These are phyloP conservation scores for Fusarium compactum DNA, from an alignment of 2,329 filamentous ascomycete species.

Conservation along the genomic window DNA sequence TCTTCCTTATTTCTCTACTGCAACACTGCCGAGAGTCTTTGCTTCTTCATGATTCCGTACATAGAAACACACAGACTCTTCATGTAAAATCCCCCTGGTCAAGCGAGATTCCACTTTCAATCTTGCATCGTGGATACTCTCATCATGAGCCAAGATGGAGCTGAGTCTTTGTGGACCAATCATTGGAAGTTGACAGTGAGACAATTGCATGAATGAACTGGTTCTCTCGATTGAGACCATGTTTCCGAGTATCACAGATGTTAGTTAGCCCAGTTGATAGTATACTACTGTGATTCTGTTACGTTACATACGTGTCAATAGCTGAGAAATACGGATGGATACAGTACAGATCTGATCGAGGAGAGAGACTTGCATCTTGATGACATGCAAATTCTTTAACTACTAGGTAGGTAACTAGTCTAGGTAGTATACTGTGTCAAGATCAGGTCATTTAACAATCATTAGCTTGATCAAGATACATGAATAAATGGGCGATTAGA, in stretches of 20 bases:
- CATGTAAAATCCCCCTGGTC: constrained; percentile 3
- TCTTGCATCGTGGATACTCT: constrained; percentile 33
- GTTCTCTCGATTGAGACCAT: not conserved
- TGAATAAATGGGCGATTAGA: not conserved
- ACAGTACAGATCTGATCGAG: not conserved
- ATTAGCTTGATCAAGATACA: not conserved
- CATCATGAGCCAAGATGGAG: constrained; percentile 4
- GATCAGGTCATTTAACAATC: constrained; percentile 4
- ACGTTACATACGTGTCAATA: not conserved
- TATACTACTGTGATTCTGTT: not conserved
- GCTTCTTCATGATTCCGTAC: not conserved
- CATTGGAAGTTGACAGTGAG: not conserved
- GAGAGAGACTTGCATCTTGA: not conserved
- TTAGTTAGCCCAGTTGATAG: not conserved
- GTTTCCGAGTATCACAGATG: not conserved
- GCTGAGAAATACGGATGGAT: not conserved
- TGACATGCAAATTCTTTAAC: not conserved
- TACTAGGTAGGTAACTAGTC: not conserved
- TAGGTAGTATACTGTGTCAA: not conserved
- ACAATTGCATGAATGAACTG: not conserved
- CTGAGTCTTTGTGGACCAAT: constrained; percentile 1
- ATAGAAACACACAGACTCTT: not conserved
- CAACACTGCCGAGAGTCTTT: constrained; percentile 1
- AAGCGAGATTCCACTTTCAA: constrained; percentile 23
- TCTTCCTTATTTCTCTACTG: not conserved